A percentile compares a stretch with the other conserved stretches of the same genome.
Evolutionary conservation across 805 yeast species (phyloP).

Genomic region (Saturnispora ahearnii): DNA sequence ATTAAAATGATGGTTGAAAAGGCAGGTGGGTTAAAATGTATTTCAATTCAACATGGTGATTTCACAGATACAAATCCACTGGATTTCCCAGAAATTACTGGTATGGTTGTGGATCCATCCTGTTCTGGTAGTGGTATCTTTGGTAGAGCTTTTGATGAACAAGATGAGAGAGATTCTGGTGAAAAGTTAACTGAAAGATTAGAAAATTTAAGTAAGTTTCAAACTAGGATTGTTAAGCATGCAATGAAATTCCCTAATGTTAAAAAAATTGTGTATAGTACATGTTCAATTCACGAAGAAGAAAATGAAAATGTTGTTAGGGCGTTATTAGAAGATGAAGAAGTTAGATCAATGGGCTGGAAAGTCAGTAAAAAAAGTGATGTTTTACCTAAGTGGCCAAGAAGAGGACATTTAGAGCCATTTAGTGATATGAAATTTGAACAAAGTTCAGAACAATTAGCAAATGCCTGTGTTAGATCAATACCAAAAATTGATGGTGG

Average conservation of each 20-base stretch:
- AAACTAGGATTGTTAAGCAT: constrained; percentile 78
- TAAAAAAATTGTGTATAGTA: constrained; percentile 75
- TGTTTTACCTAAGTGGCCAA: constrained; percentile 79
- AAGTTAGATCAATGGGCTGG: constrained; percentile 70
- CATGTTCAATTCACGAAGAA: constrained; percentile 89
- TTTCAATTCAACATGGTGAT: constrained; percentile 41
- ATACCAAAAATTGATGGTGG: constrained; percentile 90
- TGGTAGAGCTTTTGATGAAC: constrained; percentile 67
- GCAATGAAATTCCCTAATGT: constrained; percentile 79
- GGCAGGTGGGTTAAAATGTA: constrained; percentile 54
- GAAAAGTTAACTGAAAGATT: constrained; percentile 48
- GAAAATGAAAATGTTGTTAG: constrained; percentile 92
- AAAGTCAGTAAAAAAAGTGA: constrained; percentile 43
- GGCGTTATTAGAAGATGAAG: constrained; percentile 58
- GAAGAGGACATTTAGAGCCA: constrained; percentile 72
- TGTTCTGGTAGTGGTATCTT: constrained; percentile 98
- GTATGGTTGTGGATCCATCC: constrained; percentile 88
- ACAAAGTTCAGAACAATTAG: constrained; percentile 41
- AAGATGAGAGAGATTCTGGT: constrained; percentile 31
- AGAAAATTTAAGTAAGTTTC: constrained; percentile 73
- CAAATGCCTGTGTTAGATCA: constrained; percentile 82
- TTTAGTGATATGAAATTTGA: constrained; percentile 38
- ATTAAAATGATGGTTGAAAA: constrained; percentile 67
- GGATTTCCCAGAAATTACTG: constrained; percentile 59
- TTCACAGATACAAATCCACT: constrained; percentile 52